Evolutionary conservation across 2,329 filamentous ascomycete genomes (phyloP), one percentile per base, ranked within the genome.

Genomic region (Triangularia setosa): DNA sequence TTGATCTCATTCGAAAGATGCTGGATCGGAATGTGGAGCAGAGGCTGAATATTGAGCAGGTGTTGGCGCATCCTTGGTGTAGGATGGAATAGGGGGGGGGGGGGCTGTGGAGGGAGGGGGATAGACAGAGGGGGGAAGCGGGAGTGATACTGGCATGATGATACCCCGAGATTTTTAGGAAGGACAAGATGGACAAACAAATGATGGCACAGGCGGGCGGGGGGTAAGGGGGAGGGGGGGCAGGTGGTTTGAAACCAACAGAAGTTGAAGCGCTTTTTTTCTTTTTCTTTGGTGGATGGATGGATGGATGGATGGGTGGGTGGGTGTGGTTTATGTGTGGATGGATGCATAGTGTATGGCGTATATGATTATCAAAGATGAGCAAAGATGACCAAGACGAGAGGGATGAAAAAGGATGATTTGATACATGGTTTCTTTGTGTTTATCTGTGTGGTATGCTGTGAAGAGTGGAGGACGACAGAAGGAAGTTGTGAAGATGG

Each of bases 1-100:
- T 99, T 69, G 90, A 97, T 72, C 82, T 99, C 60, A 90, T 99
- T 67, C 87, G 92, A 52, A 84, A 88, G 74, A 98, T 99, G 95
- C 87, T 99, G 27, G 88, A 98, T 75, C 88, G 95, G 44, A 90
- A 98, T 74, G 91, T 98, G 9, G 86, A 90, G 69, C 84, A 90
- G 72, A 83, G 95, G 63, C 88, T 92, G 71, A 90, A 89, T n/a
- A 98, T 98, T 71, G 88, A 90, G 65, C 88, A 93, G 75, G 93
- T 99, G 18, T 79, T 97, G 64, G 87, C 91, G 62, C 94, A 98
- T 77, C 87, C 90, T n/a, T 99, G 95, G 95, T 91, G 75, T 63
- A 64, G 65, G 35, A 64, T 71, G 59, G 65, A 63, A 62, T 64
- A 59, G 12, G 6, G 52, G 30, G 11, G 7, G 1, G 30, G 11